Evolutionary conservation across 352 stramenopile genomes (phyloP), one percentile per base, ranked within the genome.

Genomic region (Phytopythium mirpurense): DNA sequence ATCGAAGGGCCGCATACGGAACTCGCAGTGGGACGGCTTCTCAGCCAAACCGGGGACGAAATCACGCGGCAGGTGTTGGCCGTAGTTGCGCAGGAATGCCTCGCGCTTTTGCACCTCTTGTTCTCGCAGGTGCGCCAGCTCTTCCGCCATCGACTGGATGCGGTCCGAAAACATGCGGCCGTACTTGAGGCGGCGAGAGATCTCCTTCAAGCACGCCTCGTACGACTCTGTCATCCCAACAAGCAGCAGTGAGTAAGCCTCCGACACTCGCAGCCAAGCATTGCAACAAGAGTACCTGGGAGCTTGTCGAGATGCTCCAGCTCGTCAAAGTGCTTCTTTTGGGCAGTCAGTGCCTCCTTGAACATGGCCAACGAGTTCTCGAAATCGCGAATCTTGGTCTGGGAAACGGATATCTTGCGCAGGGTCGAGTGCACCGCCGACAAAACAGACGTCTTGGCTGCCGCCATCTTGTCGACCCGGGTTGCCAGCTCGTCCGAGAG

Each of bases 301-400:
- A 93, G 63, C 48, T 89, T 90, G 11, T 88, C 75, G 11, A 95
- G 58, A 61, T 95, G 85, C 43, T 95, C 79, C 2, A 95, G 69
- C 51, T 95, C 85, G 48, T 85, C 74, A 48, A 95, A 95, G 53
- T 95, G 81, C 35, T 80, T 83, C 64, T 93, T 93, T 54, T 95
- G 85, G 3, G 69, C 78, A 27, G 57, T 49, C 49, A 91, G 49
- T 16, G 83, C 85, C 42, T 93, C 85, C 34, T 77, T 83, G 44
- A 95, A 85, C 51, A 93, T 84, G 8, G 71, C 67, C 36, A 95
- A 37, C n/a, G 79, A 90, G 51, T 87, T 88, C 48, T 93, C 85
- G 70, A 95, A 95, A 62, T 93, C 85, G n/a, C 83, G 78, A 50
- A 95, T 95, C 53, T 88, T 86, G 6, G 83, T 93, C 63, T 95